Conservation (phyloP, 805 yeast genomes). For the Wickerhamomyces alni region DNA sequence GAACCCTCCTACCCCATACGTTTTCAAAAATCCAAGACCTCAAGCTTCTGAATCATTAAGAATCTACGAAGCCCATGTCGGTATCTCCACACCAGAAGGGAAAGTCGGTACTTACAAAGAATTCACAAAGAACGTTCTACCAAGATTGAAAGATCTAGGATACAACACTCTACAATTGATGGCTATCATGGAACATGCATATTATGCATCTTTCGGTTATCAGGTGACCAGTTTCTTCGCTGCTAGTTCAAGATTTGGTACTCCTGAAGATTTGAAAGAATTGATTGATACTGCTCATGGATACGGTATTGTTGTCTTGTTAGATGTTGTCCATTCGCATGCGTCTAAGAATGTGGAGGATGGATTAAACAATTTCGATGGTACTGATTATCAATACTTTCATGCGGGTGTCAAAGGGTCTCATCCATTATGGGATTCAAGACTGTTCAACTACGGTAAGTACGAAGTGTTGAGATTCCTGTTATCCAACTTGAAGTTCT, state of each 20-base stretch:
- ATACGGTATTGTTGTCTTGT: conserved; percentile 75
- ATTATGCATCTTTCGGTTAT: conserved; percentile 97
- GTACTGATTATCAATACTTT: conserved; percentile 91
- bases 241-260: conserved; percentile 81
- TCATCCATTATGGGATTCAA: conserved; percentile 95
- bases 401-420: conserved; percentile 87
- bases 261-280: conserved; percentile 92
- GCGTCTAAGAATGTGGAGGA: conserved; percentile 92
- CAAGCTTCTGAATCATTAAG: conserved; percentile 43
- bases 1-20: conserved; percentile 55
- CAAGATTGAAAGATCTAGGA: conserved; percentile 79
- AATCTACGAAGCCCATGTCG: conserved; percentile 93
- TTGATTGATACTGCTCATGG: conserved; percentile 89
- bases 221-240: conserved; percentile 94
- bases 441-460: conserved; percentile 85
- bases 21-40: conserved; percentile 65
- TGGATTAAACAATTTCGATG: conserved; percentile 90
- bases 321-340: conserved; percentile 95
- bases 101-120: conserved; percentile 79
- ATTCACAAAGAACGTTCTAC: conserved; percentile 73
- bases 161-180: conserved; percentile 91
- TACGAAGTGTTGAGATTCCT: conserved; percentile 88
- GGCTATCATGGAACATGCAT: conserved; percentile 99
- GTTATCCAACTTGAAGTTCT: conserved; percentile 78
- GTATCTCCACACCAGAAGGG: conserved; percentile 90